Evolutionary conservation across 2,329 filamentous ascomycete genomes (phyloP).

Genomic region (Pseudonectria foliicola): DNA sequence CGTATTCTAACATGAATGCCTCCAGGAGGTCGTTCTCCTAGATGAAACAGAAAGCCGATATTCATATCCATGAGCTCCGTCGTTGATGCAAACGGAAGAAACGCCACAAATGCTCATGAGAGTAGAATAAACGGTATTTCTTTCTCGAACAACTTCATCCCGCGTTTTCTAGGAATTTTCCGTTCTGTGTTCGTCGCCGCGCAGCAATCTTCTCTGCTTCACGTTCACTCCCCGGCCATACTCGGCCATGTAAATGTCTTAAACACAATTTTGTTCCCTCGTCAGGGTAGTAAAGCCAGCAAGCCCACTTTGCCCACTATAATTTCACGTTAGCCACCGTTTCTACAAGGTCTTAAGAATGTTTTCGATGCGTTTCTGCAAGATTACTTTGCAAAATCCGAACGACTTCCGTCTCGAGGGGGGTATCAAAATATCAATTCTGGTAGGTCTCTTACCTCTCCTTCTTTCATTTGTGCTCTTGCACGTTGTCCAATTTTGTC

Average conservation of each 20-base stretch:
- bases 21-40: no score
- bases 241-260: conserved; percentile 44
- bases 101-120: no score
- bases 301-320: conserved; percentile 45
- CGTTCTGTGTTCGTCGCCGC: conserved; percentile 6
- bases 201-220: conserved; percentile 11
- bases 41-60: no score
- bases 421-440: fast-evolving
- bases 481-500: conserved; percentile 49
- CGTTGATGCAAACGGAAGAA: no score
- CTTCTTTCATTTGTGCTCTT: conserved; percentile 49
- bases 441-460: conserved; percentile 17
- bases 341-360: neutral
- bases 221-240: conserved; percentile 34
- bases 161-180: no score
- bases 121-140: no score
- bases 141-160: no score
- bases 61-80: no score
- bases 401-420: neutral
- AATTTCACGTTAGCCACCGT: conserved; percentile 1
- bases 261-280: conserved; percentile 39
- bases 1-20: no score
- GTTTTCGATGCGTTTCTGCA: neutral
- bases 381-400: neutral
- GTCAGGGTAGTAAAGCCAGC: conserved; percentile 48